phyloP scores from a whole-genome alignment of 805 yeast genomes.

The Tetrapisispora pingtungensis region DNA sequence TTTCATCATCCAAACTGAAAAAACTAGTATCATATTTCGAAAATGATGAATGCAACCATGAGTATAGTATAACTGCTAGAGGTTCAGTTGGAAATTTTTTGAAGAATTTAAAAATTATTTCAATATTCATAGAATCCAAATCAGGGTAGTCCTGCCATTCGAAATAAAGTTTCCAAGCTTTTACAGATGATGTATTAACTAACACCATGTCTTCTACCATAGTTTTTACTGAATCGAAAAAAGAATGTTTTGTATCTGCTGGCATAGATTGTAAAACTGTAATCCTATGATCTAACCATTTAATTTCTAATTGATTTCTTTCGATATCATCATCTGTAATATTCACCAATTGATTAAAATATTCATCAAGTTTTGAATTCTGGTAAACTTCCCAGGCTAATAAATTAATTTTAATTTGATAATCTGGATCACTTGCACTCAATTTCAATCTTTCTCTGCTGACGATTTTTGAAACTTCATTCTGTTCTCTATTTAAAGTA shows the following conservation, averaged over 20 bases:
- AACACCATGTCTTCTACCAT: slow-evolving; percentile 65
- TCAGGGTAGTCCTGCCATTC: slow-evolving; percentile 59
- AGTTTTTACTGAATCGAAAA: slow-evolving; percentile 38
- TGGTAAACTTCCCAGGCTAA: slow-evolving; percentile 39
- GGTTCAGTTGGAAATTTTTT: slow-evolving; percentile 50
- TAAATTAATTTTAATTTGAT: slow-evolving; percentile 32
- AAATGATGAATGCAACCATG: slow-evolving; percentile 54
- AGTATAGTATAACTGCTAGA: slow-evolving; percentile 50
- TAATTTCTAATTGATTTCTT: slow-evolving; percentile 52
- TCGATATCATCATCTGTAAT: slow-evolving; percentile 48
- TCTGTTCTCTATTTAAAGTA: slow-evolving; percentile 33
- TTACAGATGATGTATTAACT: slow-evolving; percentile 47
- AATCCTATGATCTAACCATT: slow-evolving; percentile 46
- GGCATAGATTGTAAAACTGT: slow-evolving; percentile 48
- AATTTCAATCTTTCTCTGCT: slow-evolving; percentile 42
- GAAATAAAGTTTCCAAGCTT: slow-evolving; percentile 64
- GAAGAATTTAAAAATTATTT: slow-evolving; percentile 41
- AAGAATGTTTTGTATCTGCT: slow-evolving; percentile 28
- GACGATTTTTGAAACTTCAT: slow-evolving; percentile 31
- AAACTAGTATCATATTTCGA: slow-evolving; percentile 44
- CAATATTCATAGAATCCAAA: slow-evolving; percentile 40
- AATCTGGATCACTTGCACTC: slow-evolving; percentile 35
- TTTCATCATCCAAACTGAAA: slow-evolving; percentile 5
- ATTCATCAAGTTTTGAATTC: slow-evolving; percentile 40
- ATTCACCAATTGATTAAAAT: slow-evolving; percentile 50